Conservation (phyloP, 1,284 basidiomycete species). For the Singerocomus rubriflavus region DNA sequence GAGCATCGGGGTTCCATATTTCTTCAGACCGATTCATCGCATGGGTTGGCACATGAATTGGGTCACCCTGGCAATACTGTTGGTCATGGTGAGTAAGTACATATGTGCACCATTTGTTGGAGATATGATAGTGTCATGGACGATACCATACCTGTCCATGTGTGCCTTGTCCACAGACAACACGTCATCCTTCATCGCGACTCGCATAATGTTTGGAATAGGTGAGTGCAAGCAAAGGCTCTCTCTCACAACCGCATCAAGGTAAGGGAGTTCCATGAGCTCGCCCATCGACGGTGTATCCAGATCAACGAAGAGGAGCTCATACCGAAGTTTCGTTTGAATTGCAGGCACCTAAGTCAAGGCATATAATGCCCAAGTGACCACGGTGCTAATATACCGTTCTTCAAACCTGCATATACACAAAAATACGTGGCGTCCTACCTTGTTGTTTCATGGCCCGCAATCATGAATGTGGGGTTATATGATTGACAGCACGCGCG, state of each 20-base stretch:
- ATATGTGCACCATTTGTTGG: neutral
- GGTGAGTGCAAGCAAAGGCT: conserved; percentile 63
- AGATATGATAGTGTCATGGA: conserved; percentile 24
- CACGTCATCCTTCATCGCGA: conserved; percentile 50
- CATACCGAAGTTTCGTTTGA: conserved; percentile 68
- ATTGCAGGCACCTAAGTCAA: conserved; percentile 53
- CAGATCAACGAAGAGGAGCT: conserved; percentile 48
- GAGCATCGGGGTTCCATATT: conserved; percentile 47
- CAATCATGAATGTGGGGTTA: conserved; percentile 43
- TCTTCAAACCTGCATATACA: conserved; percentile 21
- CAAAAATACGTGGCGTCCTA: conserved; percentile 39
- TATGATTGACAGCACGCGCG: conserved; percentile 36
- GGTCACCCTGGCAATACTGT: conserved; percentile 37
- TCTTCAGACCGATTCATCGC: conserved; percentile 38
- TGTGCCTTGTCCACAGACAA: conserved; percentile 52
- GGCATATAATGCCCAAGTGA: conserved; percentile 62
- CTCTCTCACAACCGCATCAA: conserved; percentile 67
- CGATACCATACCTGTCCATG: conserved; percentile 39
- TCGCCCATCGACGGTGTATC: conserved; percentile 59
- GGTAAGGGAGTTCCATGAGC: conserved; percentile 53
- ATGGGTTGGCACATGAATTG: conserved; percentile 38
- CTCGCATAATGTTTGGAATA: conserved; percentile 53
- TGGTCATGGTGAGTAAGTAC: neutral
- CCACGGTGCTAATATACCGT: conserved; percentile 39
- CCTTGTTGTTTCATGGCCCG: conserved; percentile 81